These are phyloP conservation scores for Phialemoniopsis sp. DNA, from an alignment of 2,329 filamentous ascomycete genomes.

Conservation along the genomic window DNA sequence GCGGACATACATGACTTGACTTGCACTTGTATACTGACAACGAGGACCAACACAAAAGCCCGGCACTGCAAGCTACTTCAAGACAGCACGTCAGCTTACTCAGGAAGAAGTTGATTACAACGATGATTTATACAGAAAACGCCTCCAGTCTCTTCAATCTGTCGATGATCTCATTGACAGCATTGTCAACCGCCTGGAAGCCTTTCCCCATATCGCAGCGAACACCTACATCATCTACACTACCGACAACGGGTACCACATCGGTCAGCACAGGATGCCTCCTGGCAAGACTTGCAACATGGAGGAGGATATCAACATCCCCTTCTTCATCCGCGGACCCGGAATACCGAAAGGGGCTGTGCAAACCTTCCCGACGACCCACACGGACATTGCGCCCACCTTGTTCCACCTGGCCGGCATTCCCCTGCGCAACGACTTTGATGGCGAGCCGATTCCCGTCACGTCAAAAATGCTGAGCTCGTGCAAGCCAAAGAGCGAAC, in stretches of 20 bases:
- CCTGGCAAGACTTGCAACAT: constrained; percentile 55
- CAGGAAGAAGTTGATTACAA: constrained; percentile 32
- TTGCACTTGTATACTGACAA: no score
- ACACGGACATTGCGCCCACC: constrained; percentile 61
- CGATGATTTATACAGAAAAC: constrained; percentile 46
- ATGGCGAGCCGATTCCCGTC: constrained; percentile 48
- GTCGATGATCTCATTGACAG: constrained; percentile 51
- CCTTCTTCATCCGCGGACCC: constrained; percentile 56
- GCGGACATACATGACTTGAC: no score
- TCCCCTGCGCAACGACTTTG: constrained; percentile 42
- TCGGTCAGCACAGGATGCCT: constrained; percentile 52
- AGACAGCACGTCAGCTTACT: constrained; percentile 31
- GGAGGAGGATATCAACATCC: constrained; percentile 56
- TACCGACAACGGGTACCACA: constrained; percentile 56
- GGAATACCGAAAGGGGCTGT: constrained; percentile 38
- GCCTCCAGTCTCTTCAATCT: constrained; percentile 46
- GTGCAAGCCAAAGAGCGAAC: constrained; percentile 33
- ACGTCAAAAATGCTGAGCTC: constrained; percentile 20
- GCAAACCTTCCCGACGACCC: constrained; percentile 51
- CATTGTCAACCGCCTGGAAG: constrained; percentile 36
- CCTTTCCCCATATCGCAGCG: constrained; percentile 52
- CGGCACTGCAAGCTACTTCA: constrained; percentile 39
- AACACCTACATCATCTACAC: constrained; percentile 56
- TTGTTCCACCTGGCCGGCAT: constrained; percentile 39
- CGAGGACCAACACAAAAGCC: constrained; percentile 46